Conservation (phyloP, 371 early-diverging fungal species). For the Actinomortierella wolfii region DNA sequence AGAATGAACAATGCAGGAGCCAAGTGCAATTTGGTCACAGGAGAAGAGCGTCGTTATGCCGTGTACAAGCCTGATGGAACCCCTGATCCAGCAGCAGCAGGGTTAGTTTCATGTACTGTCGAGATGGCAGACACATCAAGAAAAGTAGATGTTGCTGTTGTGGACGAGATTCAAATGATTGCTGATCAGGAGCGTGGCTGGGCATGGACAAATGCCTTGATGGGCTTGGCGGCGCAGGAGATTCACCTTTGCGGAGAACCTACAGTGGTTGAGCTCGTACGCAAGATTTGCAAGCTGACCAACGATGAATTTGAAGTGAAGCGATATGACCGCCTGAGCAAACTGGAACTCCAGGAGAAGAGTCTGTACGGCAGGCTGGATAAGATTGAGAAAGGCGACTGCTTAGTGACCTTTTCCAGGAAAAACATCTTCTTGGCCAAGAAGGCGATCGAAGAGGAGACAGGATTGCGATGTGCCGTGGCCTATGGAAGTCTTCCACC, state of each 20-base stretch:
- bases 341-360: slow-evolving; percentile 56
- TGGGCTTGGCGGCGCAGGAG: slow-evolving; percentile 83
- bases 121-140: slow-evolving; percentile 83
- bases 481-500: slow-evolving; percentile 94
- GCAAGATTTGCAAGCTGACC: slow-evolving; percentile 67
- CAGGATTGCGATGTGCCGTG: slow-evolving; percentile 85
- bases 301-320: slow-evolving; percentile 84
- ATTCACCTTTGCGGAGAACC: slow-evolving; percentile 95
- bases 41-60: slow-evolving; percentile 84
- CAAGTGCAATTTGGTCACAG: slow-evolving; percentile 87
- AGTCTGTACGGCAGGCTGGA: slow-evolving; percentile 62
- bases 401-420: slow-evolving; percentile 89
- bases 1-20: slow-evolving; percentile 77
- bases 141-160: slow-evolving; percentile 84
- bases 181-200: slow-evolving; percentile 87
- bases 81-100: slow-evolving; percentile 42
- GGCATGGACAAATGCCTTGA: slow-evolving; percentile 94
- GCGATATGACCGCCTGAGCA: slow-evolving; percentile 80
- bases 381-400: slow-evolving; percentile 80
- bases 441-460: slow-evolving; percentile 72
- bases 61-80: slow-evolving; percentile 19
- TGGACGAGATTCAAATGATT: slow-evolving; percentile 98
- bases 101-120: slow-evolving; percentile 78
- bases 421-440: slow-evolving; percentile 79
- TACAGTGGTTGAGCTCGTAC: slow-evolving; percentile 83